These are phyloP conservation scores for Gyrodon lividus DNA, from an alignment of 768 basidiomycete genomes.

Conservation along the genomic window DNA sequence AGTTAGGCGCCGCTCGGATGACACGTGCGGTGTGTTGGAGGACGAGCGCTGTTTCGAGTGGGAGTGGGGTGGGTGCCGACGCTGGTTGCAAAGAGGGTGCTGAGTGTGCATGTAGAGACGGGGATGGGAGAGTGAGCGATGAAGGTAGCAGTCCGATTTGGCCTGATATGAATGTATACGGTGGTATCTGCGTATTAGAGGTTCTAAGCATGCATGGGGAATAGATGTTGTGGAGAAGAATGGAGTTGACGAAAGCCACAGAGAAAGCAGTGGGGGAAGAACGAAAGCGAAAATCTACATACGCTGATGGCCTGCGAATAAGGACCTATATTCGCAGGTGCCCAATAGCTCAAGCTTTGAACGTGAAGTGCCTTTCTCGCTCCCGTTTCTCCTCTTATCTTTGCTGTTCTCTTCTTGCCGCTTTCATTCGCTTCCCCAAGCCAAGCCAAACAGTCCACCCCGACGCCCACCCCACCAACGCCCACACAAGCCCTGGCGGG, in stretches of 20 bases:
- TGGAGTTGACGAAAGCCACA: neutral
- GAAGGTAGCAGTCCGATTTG: slow-evolving; percentile 91
- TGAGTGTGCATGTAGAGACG: slow-evolving; percentile 28
- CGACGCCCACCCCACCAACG: slow-evolving; percentile 58
- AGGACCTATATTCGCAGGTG: slow-evolving; percentile 97
- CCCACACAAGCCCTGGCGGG: slow-evolving; percentile 95
- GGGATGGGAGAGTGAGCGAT: slow-evolving; percentile 66
- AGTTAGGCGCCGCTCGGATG: slow-evolving; percentile 51
- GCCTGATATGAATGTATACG: slow-evolving; percentile 86
- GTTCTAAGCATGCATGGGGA: neutral
- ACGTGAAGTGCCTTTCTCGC: slow-evolving; percentile 82
- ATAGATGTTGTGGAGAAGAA: neutral
- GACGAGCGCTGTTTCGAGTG: slow-evolving; percentile 67
- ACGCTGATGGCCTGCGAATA: slow-evolving; percentile 94
- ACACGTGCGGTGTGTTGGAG: slow-evolving; percentile 81
- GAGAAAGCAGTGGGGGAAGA: neutral
- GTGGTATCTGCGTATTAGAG: slow-evolving; percentile 51
- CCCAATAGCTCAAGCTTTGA: slow-evolving; percentile 97
- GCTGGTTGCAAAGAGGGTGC: slow-evolving; percentile 41
- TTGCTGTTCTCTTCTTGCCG: slow-evolving; percentile 13
- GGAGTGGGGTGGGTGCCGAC: slow-evolving; percentile 51
- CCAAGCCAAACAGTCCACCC: slow-evolving; percentile 83
- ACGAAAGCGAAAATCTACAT: slow-evolving; percentile 23
- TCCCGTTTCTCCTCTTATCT: slow-evolving; percentile 28
- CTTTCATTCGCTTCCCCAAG: slow-evolving; percentile 14